Percentiles rank a stretch among this genome's conserved stretches.
Conservation (phyloP, 2,329 filamentous ascomycete genomes). For the Penicillium sp. region DNA sequence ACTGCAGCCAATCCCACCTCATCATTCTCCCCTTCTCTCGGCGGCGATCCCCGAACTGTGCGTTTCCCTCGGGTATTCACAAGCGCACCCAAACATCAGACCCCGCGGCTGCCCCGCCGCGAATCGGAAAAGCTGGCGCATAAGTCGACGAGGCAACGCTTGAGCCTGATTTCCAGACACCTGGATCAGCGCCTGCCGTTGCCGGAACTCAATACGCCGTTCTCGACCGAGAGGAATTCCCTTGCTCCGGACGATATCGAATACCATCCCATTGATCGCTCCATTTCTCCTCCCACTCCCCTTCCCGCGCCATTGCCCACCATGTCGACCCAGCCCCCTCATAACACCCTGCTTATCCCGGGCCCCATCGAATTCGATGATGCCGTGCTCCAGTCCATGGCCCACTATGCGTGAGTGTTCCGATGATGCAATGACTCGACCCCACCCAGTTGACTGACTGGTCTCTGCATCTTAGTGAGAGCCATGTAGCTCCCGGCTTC, state of each 20-base stretch:
- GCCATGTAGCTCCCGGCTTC: constrained; percentile 84
- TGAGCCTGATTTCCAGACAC: constrained; percentile 58
- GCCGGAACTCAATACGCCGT: constrained; percentile 58
- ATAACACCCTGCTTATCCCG: constrained; percentile 81
- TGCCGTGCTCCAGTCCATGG: constrained; percentile 91
- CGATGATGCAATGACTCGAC: not conserved
- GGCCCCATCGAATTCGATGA: constrained; percentile 98
- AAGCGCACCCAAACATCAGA: constrained; percentile 12
- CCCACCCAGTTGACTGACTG: constrained; percentile 5
- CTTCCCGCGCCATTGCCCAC: constrained; percentile 28
- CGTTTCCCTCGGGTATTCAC: constrained; percentile 23
- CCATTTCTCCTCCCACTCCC: constrained; percentile 18
- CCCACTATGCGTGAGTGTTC: constrained; percentile 61
- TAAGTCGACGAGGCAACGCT: constrained; percentile 47
- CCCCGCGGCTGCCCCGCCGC: constrained; percentile 32
- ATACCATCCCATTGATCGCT: constrained; percentile 42
- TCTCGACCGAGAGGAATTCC: constrained; percentile 54
- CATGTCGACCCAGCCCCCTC: constrained; percentile 56
- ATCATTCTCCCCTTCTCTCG: constrained; percentile 5
- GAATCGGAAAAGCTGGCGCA: constrained; percentile 44
- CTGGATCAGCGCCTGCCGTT: constrained; percentile 50
- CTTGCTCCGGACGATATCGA: constrained; percentile 50
- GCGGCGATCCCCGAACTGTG: constrained; percentile 26
- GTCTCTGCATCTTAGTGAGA: constrained; percentile 59
- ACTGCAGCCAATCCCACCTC: constrained; percentile 12